These are phyloP conservation scores for Acorus calamus DNA, from an alignment of 106 monocot genomes.

Conservation along the genomic window DNA sequence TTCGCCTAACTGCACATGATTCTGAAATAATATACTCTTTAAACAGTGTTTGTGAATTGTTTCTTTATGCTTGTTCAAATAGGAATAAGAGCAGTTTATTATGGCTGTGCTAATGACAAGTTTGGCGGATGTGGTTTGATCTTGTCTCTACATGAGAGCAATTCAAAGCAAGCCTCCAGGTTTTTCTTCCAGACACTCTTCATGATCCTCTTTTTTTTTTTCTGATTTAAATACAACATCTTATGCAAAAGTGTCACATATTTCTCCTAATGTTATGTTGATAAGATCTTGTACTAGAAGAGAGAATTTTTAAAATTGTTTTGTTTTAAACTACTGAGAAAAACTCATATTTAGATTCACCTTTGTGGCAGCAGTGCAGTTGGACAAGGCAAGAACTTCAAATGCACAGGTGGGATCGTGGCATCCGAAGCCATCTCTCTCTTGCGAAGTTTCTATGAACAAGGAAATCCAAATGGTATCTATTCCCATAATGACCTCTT, in stretches of 20 bases:
- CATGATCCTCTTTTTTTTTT: too few relatives aligned
- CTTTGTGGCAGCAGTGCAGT: neutral
- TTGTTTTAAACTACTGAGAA: too few relatives aligned
- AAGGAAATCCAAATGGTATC: neutral
- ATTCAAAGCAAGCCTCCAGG: slow-evolving; percentile 22
- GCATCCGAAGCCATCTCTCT: neutral
- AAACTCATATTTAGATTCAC: too few relatives aligned
- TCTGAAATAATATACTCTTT: neutral
- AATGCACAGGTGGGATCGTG: neutral
- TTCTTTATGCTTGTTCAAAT: slow-evolving; percentile 5
- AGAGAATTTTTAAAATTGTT: too few relatives aligned
- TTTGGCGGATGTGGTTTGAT: slow-evolving; percentile 99
- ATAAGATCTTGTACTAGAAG: too few relatives aligned
- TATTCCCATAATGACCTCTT: neutral
- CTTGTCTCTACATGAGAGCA: slow-evolving; percentile 59
- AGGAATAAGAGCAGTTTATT: slow-evolving; percentile 75
- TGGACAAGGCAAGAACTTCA: neutral
- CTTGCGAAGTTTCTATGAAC: neutral
- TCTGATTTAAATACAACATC: too few relatives aligned
- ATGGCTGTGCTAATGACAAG: slow-evolving; percentile 94
- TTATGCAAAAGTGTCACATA: too few relatives aligned
- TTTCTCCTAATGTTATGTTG: too few relatives aligned
- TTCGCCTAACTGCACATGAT: neutral
- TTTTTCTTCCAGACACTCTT: neutral
- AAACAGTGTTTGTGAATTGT: neutral